Percentiles rank a stretch among this genome's conserved stretches.
These are phyloP conservation scores for Protea cynaroides DNA, from an alignment of 164 flowering plant genomes.

Conservation along the genomic window DNA sequence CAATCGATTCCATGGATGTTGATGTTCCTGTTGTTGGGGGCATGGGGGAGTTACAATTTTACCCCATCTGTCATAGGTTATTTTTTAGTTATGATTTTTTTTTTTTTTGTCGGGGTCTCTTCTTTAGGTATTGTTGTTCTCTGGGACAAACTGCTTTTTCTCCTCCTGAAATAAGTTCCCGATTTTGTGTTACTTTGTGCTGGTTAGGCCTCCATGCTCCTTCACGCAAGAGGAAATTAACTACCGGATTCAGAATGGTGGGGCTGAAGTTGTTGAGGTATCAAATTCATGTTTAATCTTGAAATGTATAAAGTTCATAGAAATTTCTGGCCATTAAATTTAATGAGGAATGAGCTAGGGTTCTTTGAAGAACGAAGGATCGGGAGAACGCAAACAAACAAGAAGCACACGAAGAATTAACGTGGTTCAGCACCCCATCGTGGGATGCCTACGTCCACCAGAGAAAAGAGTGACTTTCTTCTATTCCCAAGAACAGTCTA, in stretches of 20 bases:
- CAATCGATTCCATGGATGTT: slow-evolving; percentile 53
- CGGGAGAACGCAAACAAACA: no score
- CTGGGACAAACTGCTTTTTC: no score
- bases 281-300: background rate
- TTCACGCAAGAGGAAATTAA: slow-evolving; percentile 43
- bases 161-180: background rate
- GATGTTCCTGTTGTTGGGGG: slow-evolving; percentile 65
- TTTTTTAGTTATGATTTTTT: background rate
- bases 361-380: no score
- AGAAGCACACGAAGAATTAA: no score
- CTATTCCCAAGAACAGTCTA: no score
- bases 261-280: slow-evolving; percentile 71
- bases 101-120: no score
- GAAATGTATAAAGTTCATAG: no score
- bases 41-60: slow-evolving; percentile 63
- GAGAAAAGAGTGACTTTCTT: no score
- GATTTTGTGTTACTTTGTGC: slow-evolving; percentile 6
- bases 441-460: no score
- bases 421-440: no score
- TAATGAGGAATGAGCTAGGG: no score
- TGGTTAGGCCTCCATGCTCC: slow-evolving; percentile 41
- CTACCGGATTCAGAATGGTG: slow-evolving; percentile 57
- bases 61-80: slow-evolving; percentile 59
- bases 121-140: no score
- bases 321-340: background rate